Conservation (phyloP, 164 flowering plant genomes). For the Paratinospora sagittata region DNA sequence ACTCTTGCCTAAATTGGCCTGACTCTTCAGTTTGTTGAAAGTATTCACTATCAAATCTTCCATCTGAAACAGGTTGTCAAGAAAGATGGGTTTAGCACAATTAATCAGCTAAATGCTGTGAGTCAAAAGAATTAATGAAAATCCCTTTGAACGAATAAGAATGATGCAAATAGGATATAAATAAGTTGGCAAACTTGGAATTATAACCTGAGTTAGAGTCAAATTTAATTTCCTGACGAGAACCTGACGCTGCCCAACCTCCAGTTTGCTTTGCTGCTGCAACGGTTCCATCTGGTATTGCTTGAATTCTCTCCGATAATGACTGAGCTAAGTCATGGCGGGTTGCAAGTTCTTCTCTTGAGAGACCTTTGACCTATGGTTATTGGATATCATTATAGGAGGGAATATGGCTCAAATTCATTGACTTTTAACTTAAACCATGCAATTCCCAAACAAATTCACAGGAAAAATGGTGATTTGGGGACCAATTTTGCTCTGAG, state of each 20-base stretch:
- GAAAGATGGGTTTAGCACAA: too few relatives aligned
- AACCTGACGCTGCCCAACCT: conserved; percentile 62
- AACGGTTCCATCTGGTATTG: conserved; percentile 79
- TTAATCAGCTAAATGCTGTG: neutral
- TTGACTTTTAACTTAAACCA: neutral
- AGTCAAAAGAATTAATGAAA: neutral
- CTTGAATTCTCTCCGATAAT: conserved; percentile 74
- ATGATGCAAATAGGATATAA: neutral
- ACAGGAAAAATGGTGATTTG: too few relatives aligned
- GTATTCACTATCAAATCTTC: conserved; percentile 60
- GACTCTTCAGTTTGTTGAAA: conserved; percentile 68
- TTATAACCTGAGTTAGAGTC: conserved; percentile 56
- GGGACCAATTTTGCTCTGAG: too few relatives aligned
- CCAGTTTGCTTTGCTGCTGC: conserved; percentile 52
- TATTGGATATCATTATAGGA: neutral
- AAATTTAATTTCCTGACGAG: conserved; percentile 66
- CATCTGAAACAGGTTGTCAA: conserved; percentile 37
- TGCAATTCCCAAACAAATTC: too few relatives aligned
- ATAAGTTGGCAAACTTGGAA: neutral
- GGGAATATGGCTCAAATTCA: neutral
- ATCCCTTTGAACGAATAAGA: neutral
- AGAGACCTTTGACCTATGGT: conserved; percentile 76
- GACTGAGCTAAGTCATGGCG: conserved; percentile 79
- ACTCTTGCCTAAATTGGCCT: conserved; percentile 75
- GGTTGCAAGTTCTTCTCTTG: conserved; percentile 66